Conservation (phyloP, 225 moss, liverwort and hornwort genomes). For the Pleurozium schreberi region DNA sequence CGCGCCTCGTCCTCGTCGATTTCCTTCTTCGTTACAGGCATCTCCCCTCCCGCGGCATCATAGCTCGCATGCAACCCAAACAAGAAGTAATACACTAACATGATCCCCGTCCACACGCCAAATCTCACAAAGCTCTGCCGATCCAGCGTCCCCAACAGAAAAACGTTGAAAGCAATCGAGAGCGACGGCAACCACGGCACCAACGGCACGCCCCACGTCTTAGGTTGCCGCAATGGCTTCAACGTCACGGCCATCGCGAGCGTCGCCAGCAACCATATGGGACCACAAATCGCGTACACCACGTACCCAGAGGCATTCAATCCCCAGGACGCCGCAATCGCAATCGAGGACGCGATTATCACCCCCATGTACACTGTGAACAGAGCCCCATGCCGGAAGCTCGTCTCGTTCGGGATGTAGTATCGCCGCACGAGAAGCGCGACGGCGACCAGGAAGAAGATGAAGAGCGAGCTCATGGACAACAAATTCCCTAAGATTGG, state of each 20-base stretch:
- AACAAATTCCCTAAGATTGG: slow-evolving; percentile 51
- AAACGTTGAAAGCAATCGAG: slow-evolving; percentile 49
- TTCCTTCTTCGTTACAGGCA: neutral
- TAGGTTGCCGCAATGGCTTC: slow-evolving; percentile 10
- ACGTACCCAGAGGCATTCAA: slow-evolving; percentile 4
- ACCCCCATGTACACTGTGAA: neutral
- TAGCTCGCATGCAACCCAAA: slow-evolving; percentile 73
- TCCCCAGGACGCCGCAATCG: slow-evolving; percentile 43
- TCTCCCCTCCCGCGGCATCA: slow-evolving; percentile 33
- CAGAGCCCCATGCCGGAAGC: neutral
- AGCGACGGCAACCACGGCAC: slow-evolving; percentile 75
- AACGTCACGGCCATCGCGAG: slow-evolving; percentile 28
- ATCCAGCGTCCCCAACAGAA: slow-evolving; percentile 63
- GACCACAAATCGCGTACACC: slow-evolving; percentile 11
- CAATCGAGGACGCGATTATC: slow-evolving; percentile 42
- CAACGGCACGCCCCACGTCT: slow-evolving; percentile 69
- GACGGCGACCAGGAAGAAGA: slow-evolving; percentile 38
- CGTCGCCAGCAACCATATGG: slow-evolving; percentile 48
- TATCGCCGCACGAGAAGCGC: slow-evolving; percentile 55
- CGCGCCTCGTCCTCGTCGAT: neutral
- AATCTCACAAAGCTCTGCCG: slow-evolving; percentile 50
- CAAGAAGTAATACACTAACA: slow-evolving; percentile 61
- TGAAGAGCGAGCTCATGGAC: slow-evolving; percentile 78
- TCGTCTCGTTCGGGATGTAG: slow-evolving; percentile 47
- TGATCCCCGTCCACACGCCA: slow-evolving; percentile 39